Conservation (phyloP, 352 stramenopile genomes). For the Globisporangium polare region DNA sequence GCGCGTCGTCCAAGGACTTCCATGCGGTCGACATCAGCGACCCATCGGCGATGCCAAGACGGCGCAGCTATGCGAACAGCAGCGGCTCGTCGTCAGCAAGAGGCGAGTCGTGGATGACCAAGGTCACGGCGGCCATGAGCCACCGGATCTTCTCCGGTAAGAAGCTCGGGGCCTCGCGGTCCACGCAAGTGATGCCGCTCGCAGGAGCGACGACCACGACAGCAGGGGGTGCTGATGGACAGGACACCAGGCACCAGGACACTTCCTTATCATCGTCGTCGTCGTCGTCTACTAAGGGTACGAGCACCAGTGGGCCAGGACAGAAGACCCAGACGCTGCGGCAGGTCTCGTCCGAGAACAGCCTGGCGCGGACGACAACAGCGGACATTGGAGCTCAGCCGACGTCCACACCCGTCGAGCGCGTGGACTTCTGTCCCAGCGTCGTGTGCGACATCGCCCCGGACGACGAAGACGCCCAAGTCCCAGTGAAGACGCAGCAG, state of each 20-base stretch:
- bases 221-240: neutral
- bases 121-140: conserved; percentile 59
- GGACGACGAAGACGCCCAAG: conserved; percentile 11
- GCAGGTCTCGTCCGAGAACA: conserved; percentile 27
- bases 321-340: conserved; percentile 13
- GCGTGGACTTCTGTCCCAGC: conserved; percentile 23
- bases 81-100: conserved; percentile 18
- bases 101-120: conserved; percentile 64
- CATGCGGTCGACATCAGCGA: conserved; percentile 29
- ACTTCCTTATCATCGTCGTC: neutral
- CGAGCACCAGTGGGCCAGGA: too few species aligned
- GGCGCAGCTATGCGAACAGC: conserved; percentile 24
- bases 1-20: conserved; percentile 28
- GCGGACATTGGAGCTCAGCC: neutral
- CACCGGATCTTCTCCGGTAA: conserved; percentile 54
- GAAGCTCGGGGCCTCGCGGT: conserved; percentile 45
- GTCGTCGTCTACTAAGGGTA: neutral
- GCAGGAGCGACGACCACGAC: neutral
- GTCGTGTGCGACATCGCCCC: conserved; percentile 32
- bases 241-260: neutral
- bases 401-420: conserved; percentile 7
- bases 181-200: conserved; percentile 60
- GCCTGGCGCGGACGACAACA: conserved; percentile 2
- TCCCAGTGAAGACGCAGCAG: neutral
- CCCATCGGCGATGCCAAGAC: conserved; percentile 1